These are phyloP conservation scores for Syzygium aqueum DNA, from an alignment of 345 rosid genomes.

Conservation along the genomic window DNA sequence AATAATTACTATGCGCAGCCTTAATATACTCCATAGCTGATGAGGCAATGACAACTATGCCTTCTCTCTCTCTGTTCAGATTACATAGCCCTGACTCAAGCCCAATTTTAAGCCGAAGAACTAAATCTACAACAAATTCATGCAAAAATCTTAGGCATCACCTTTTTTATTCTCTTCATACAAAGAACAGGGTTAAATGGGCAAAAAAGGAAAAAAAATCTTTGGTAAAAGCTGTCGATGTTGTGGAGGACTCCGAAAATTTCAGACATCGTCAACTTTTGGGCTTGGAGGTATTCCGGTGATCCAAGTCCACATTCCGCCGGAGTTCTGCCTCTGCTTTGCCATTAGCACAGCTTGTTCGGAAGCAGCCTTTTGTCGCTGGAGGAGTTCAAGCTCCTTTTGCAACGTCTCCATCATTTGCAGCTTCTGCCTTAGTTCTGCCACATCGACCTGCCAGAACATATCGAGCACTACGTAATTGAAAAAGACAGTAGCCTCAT, in stretches of 20 bases:
- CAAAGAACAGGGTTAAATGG: neutral
- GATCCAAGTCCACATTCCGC: conserved; percentile 98
- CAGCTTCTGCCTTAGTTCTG: conserved; percentile 88
- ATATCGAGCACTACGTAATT: neutral
- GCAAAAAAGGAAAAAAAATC: neutral
- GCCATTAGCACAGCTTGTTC: conserved; percentile 80
- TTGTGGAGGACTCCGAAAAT: neutral
- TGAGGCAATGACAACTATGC: too few species aligned
- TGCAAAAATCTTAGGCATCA: neutral
- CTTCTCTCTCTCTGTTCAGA: too few species aligned
- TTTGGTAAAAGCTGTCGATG: neutral
- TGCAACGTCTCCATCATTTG: conserved; percentile 76
- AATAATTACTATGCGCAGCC: too few species aligned
- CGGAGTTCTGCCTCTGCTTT: conserved; percentile 65
- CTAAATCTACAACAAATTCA: neutral
- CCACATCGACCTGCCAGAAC: conserved; percentile 82
- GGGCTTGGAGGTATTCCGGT: conserved; percentile 58
- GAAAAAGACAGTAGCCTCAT: neutral
- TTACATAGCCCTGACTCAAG: too few species aligned
- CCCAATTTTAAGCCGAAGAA: too few species aligned
- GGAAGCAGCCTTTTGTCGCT: conserved; percentile 92
- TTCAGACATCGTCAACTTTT: conserved; percentile 9
- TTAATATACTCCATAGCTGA: too few species aligned
- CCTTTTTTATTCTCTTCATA: neutral
- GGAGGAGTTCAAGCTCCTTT: conserved; percentile 89